phyloP scores from a whole-genome alignment of 73 alveolate genomes.

The Tetrahymena elliotti region DNA sequence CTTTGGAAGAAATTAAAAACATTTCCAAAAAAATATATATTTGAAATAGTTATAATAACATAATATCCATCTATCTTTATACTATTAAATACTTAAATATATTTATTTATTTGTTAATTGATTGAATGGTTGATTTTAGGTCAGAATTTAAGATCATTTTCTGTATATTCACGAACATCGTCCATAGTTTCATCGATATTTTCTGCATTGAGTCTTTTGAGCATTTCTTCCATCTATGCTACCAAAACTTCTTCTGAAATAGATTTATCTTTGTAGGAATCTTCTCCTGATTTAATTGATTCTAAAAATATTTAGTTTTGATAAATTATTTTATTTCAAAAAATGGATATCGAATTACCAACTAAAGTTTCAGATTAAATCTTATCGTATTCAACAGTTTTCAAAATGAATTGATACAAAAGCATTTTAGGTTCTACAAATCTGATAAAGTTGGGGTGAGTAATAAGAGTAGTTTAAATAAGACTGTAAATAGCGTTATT shows the following conservation, averaged over 20 bases:
- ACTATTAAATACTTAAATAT: no score
- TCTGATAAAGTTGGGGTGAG: slow-evolving; percentile 6
- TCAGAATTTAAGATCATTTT: neutral
- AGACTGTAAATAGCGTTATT: slow-evolving; percentile 22
- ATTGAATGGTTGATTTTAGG: neutral
- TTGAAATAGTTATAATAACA: no score
- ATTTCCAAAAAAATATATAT: no score
- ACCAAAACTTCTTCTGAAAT: slow-evolving; percentile 21
- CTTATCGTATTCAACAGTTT: slow-evolving; percentile 38
- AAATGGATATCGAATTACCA: neutral
- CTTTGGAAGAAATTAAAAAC: no score
- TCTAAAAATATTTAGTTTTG: neutral
- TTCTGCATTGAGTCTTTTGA: slow-evolving; percentile 13
- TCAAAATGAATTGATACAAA: slow-evolving; percentile 19
- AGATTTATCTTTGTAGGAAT: slow-evolving; percentile 16
- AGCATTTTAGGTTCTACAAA: slow-evolving; percentile 31
- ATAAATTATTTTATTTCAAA: neutral
- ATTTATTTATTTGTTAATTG: no score
- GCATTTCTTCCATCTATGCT: neutral
- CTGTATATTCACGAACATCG: neutral
- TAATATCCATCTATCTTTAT: no score
- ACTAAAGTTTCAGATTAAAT: neutral
- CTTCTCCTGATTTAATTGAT: slow-evolving; percentile 28
- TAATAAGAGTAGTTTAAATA: slow-evolving; percentile 18
- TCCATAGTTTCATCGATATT: slow-evolving; percentile 5